These are phyloP conservation scores for Phoma sp. DNA, from an alignment of 2,329 filamentous ascomycete genomes.

Conservation along the genomic window DNA sequence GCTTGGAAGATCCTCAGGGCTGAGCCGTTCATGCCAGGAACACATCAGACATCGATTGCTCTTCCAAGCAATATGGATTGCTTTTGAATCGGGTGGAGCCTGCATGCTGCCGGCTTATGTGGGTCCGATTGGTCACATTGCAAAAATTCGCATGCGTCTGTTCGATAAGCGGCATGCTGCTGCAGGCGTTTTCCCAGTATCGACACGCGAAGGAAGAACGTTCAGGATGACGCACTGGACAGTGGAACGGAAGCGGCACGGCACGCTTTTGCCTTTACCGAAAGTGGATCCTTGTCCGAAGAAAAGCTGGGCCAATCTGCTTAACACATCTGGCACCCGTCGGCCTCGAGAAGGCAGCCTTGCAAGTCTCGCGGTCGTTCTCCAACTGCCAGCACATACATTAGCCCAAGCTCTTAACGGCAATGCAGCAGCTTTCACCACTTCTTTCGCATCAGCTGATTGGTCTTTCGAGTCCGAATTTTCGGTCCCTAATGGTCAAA, in stretches of 20 bases:
- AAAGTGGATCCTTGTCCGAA: constrained; percentile 29
- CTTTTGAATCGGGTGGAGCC: constrained; percentile 8
- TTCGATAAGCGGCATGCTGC: constrained; percentile 22
- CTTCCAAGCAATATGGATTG: constrained; percentile 16
- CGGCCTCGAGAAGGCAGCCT: constrained; percentile 36
- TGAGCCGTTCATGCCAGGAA: constrained; percentile 37
- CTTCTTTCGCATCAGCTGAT: constrained; percentile 28
- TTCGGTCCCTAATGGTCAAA: constrained; percentile 27
- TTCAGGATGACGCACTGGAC: constrained; percentile 33
- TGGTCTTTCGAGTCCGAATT: constrained; percentile 32
- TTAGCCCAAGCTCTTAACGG: constrained; percentile 34
- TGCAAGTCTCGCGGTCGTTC: constrained; percentile 31
- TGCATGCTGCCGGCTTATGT: constrained; percentile 15
- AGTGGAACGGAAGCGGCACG: constrained; percentile 42
- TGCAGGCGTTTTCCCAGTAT: constrained; percentile 25
- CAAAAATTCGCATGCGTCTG: constrained; percentile 14
- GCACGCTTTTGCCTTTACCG: constrained; percentile 35
- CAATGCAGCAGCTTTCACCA: constrained; percentile 24
- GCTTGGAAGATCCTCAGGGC: constrained; percentile 35
- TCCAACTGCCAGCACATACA: constrained; percentile 42
- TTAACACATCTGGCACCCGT: constrained; percentile 38
- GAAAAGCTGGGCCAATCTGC: constrained; percentile 32
- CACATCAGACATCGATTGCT: constrained; percentile 25
- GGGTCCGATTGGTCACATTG: constrained; percentile 20
- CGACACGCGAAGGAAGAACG: constrained; percentile 26